Evolutionary conservation across 306 rosid species (phyloP).

Genomic region (Quercus variabilis): DNA sequence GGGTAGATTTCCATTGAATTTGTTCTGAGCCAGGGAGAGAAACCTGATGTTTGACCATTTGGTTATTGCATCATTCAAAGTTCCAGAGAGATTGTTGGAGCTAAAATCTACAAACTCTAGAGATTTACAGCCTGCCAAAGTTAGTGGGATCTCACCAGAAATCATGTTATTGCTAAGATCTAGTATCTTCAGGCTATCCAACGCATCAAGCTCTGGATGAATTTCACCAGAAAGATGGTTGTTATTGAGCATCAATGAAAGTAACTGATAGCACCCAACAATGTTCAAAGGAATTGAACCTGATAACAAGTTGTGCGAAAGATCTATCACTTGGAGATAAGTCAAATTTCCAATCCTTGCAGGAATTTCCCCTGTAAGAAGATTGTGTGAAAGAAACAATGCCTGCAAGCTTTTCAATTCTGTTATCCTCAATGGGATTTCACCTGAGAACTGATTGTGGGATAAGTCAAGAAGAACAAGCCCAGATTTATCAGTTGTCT

Average conservation of each 20-base stretch:
- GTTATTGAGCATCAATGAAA: slow-evolving; percentile 77
- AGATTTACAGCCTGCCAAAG: slow-evolving; percentile 96
- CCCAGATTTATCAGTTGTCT: slow-evolving; percentile 81
- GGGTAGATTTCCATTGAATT: slow-evolving; percentile 74
- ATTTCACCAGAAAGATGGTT: slow-evolving; percentile 93
- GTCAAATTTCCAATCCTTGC: slow-evolving; percentile 88
- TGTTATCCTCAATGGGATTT: slow-evolving; percentile 82
- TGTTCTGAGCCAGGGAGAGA: slow-evolving; percentile 80
- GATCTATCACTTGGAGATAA: slow-evolving; percentile 95
- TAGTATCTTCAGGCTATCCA: slow-evolving; percentile 88
- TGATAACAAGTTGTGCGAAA: slow-evolving; percentile 80
- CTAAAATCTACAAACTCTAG: slow-evolving; percentile 91
- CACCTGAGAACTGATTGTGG: slow-evolving; percentile 81
- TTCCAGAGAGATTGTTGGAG: slow-evolving; percentile 91
- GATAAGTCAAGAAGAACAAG: slow-evolving; percentile 95
- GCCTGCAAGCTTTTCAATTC: slow-evolving; percentile 97
- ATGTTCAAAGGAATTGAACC: slow-evolving; percentile 88
- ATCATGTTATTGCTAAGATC: slow-evolving; percentile 91
- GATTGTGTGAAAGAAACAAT: slow-evolving; percentile 87
- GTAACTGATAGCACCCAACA: slow-evolving; percentile 97
- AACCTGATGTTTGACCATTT: slow-evolving; percentile 91
- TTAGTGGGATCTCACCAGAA: slow-evolving; percentile 89
- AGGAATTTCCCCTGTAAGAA: slow-evolving; percentile 88
- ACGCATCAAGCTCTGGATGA: slow-evolving; percentile 96
- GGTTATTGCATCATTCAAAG: slow-evolving; percentile 83